Base-by-base conservation (phyloP, 108 stramenopile genomes). In the Fragilaria crotonensis region DNA sequence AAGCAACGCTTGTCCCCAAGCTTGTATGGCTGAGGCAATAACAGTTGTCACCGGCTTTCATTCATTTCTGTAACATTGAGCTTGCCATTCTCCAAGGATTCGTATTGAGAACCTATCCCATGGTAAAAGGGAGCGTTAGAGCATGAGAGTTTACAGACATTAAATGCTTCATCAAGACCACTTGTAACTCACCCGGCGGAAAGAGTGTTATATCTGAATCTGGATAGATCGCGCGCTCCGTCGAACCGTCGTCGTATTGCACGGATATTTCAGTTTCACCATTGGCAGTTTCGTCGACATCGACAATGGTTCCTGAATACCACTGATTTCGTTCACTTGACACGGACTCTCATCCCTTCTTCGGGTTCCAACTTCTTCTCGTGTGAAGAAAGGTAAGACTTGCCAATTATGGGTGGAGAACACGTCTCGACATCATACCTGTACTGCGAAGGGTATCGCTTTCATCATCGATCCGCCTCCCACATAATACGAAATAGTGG, bases 401-500 rank as follows among this genome's bases (percentile, higher is more conserved):
- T 57, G 11, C 59, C 55, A 7, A 46, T 64, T 5, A 82, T 55
- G 25, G 71, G 75, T 49, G 74, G 64, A 30, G 78, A 82, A 32
- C 72, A 64, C 29, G 67, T 28, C 21, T 78, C 71, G 18, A 81
- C 74, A 68, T 85, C 79, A 57, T 78, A 90, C 3, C 79, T 71
- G 28, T 63, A 69, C 48, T 79, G 72, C 19, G 69, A 53, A 48
- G 36, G 36, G 36, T 50, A 21, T 76, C 63, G 21, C 26, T 46
- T 44, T 82, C 79, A 33, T 84, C 84, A 20, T 92, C 86, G n/a
- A 92, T 73, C 90, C 45, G 73, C 80, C 36, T 86, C 90, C 84
- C 84, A 92, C 66, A 84, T 81, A 52, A 92, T 60, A 19, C 87
- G 75, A 74, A 92, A 92, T 51, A 88, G 52, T 0, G 90, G 90